phyloP scores from a whole-genome alignment of 2,329 filamentous ascomycete species.

The Colletotrichum tanaceti region DNA sequence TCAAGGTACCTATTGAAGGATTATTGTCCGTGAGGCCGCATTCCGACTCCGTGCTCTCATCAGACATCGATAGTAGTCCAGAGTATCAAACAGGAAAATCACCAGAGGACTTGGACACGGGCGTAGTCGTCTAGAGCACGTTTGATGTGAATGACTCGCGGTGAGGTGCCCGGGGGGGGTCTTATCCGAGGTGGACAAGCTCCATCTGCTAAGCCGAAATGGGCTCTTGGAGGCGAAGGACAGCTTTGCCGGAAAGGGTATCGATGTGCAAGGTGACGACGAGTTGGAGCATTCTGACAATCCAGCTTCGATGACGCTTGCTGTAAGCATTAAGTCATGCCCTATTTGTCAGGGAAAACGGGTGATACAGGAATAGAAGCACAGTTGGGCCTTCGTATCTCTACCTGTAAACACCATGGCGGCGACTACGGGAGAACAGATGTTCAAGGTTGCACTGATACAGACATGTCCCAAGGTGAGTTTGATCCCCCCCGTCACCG shows the following conservation, averaged over 20 bases:
- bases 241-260: slow-evolving; percentile 17
- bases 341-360: no score
- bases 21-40: neutral
- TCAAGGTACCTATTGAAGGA: no score
- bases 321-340: neutral
- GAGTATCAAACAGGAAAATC: neutral
- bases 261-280: slow-evolving; percentile 7
- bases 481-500: neutral
- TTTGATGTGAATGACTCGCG: slow-evolving; percentile 17
- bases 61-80: neutral
- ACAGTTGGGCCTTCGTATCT: neutral
- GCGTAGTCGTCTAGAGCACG: neutral
- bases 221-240: slow-evolving; percentile 7
- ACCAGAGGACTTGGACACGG: neutral
- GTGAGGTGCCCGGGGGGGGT: slow-evolving; percentile 7
- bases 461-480: slow-evolving; percentile 31
- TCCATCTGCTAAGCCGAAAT: neutral
- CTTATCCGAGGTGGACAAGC: neutral
- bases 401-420: slow-evolving; percentile 9
- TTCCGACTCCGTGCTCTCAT: neutral
- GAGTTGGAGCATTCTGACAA: neutral
- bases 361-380: no score
- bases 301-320: neutral
- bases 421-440: neutral
- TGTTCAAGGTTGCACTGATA: slow-evolving; percentile 32